Evolutionary conservation across 2,329 filamentous ascomycete genomes (phyloP).

Genomic region (Corinectria fuckeliana): DNA sequence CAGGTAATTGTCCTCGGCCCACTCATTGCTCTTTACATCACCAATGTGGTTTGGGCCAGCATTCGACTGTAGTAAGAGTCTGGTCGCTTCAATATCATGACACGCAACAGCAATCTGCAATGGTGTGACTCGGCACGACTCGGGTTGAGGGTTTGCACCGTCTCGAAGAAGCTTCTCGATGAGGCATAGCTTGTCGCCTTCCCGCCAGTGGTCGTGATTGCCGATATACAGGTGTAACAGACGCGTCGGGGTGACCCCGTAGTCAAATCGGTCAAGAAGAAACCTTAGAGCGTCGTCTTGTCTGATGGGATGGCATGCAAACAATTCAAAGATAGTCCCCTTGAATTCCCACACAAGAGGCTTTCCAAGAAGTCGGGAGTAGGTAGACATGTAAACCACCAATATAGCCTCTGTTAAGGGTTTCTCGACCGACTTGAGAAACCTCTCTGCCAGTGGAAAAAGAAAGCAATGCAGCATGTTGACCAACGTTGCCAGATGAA

Average conservation of each 20-base stretch:
- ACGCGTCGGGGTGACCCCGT: not conserved
- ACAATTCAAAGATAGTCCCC: not conserved
- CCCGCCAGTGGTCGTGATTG: not conserved
- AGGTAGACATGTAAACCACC: not conserved
- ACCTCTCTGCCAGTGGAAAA: not conserved
- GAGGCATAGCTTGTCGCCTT: not conserved
- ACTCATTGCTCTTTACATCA: not conserved
- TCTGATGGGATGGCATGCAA: not conserved
- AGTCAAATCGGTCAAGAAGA: not conserved
- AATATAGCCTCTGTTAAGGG: not conserved
- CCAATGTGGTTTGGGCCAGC: not conserved
- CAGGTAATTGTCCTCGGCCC: not conserved
- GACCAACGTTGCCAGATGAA: not conserved
- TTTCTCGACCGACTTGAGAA: not conserved
- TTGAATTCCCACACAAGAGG: not conserved
- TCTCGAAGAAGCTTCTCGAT: not conserved
- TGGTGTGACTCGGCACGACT: conserved; percentile 3
- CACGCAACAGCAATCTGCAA: not conserved
- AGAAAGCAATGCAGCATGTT: not conserved
- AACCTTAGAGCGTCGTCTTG: not conserved
- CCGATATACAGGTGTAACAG: not conserved
- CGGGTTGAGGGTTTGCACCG: not conserved
- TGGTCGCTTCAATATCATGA: not conserved
- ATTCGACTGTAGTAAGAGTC: not conserved
- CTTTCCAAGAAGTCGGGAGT: not conserved